Base-by-base conservation (phyloP, 257 asterid genomes). In the Ilex aquifolium region DNA sequence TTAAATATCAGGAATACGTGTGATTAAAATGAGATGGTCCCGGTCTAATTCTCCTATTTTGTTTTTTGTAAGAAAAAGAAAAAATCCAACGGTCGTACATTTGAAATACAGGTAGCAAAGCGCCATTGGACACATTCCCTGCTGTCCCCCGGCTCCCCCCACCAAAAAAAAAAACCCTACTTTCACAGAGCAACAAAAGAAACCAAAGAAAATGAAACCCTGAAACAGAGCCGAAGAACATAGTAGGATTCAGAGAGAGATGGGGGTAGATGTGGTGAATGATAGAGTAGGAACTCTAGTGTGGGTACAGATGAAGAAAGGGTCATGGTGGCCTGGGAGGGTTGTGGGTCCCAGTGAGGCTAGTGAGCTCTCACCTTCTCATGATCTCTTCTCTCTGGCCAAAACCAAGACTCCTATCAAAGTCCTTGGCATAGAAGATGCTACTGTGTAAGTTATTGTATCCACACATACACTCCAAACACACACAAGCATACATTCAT, bases 81-180 rank as follows among this genome's bases (percentile, higher is more conserved):
- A 31, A n/a, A 31, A 57, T 16, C 32, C 44, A 66, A 70, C 64
- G 65, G 68, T 66, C 79, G 91, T 81, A 84, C 86, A 58, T 76
- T 69, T 48, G 60, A 77, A 71, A 57, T 59, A 65, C 82, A 72
- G 78, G 81, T 72, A 70, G 83, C 85, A 56, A 27, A 36, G 71
- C 67, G 72, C 80, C 88, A 82, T 77, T 82, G 92, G 89, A 62
- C 50, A 56, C 74, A 53, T 32, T 54, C 42, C 46, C 29, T 54
- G 52, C 56, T 4, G 12, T 44, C 50, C 17, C 62, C 65, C 59
- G 60, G 62, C 61, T 63, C 16, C 58, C 59, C 46, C 44, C 64
- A 32, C 57, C 7, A 40, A 39, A 17, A 2, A 15, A 13, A 8
- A 10, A 31, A 56, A 60, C 30, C 70, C 59, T 16, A 11, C 21